Evolutionary conservation across 1,139 yeast species (phyloP).

Genomic region (Yamadazyma trypodendri): DNA sequence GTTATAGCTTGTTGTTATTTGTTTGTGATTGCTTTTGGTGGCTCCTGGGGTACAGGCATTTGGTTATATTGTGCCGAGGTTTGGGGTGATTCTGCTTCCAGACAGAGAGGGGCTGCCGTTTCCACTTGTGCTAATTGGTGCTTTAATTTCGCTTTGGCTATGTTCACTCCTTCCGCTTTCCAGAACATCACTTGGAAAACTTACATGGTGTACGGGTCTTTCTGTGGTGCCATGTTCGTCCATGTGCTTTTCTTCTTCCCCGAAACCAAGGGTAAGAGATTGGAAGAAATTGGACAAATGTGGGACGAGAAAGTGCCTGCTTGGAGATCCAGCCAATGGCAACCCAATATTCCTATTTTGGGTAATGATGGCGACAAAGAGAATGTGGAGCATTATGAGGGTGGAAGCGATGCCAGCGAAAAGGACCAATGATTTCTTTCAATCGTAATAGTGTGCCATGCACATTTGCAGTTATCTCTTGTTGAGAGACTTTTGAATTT

Average conservation of each 20-base stretch:
- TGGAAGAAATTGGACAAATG: slow-evolving; percentile 59
- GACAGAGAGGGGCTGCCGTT: slow-evolving; percentile 53
- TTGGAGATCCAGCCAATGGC: slow-evolving; percentile 35
- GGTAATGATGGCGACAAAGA: slow-evolving; percentile 8
- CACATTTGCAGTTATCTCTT: slow-evolving; percentile 15
- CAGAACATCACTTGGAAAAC: slow-evolving; percentile 41
- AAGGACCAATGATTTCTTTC: slow-evolving; percentile 6
- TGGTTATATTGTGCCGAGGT: slow-evolving; percentile 54
- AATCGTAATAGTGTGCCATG: no score
- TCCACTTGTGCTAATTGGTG: slow-evolving; percentile 50
- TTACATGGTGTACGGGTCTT: slow-evolving; percentile 40
- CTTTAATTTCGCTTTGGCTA: slow-evolving; percentile 45
- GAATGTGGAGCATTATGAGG: slow-evolving; percentile 15
- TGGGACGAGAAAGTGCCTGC: slow-evolving; percentile 61
- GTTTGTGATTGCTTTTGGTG: slow-evolving; percentile 47
- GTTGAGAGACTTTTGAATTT: slow-evolving; percentile 15
- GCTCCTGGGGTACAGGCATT: slow-evolving; percentile 53
- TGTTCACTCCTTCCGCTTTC: slow-evolving; percentile 37
- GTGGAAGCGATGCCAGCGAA: slow-evolving; percentile 10
- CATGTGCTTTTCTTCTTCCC: slow-evolving; percentile 65
- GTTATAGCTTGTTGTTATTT: slow-evolving; percentile 53
- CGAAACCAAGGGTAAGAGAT: slow-evolving; percentile 56
- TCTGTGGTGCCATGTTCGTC: slow-evolving; percentile 50
- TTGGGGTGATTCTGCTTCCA: slow-evolving; percentile 47
- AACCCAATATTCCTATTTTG: slow-evolving; percentile 12